A percentile compares a stretch with the other conserved stretches of the same genome.
Conservation (phyloP, 176 grass and related monocot species). For the Sorghum bicolor region Sorghum_bicolor_NCBIv3 NC_012872.2:1048001-1048500, state of each 20-base stretch:
- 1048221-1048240: background rate
- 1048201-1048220: background rate
- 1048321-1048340: conserved; percentile 39
- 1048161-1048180: conserved; percentile 57
- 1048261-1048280: conserved; percentile 61
- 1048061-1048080: background rate
- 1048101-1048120: conserved; percentile 75
- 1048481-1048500: conserved; percentile 65
- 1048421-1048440: conserved; percentile 33
- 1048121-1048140: conserved; percentile 53
- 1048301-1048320: conserved; percentile 40
- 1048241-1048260: background rate
- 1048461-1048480: conserved; percentile 56
- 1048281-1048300: conserved; percentile 72
- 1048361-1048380: conserved; percentile 32
- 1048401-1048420: background rate
- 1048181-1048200: background rate
- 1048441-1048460: conserved; percentile 65
- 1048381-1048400: conserved; percentile 19
- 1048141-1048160: conserved; percentile 78
- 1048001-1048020: background rate
- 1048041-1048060: background rate
- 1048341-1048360: conserved; percentile 24
- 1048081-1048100: conserved; percentile 52
- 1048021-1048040: background rate